phyloP scores from a whole-genome alignment of 192 early-diverging fungal genomes.

The Allomyces javanicus region DNA sequence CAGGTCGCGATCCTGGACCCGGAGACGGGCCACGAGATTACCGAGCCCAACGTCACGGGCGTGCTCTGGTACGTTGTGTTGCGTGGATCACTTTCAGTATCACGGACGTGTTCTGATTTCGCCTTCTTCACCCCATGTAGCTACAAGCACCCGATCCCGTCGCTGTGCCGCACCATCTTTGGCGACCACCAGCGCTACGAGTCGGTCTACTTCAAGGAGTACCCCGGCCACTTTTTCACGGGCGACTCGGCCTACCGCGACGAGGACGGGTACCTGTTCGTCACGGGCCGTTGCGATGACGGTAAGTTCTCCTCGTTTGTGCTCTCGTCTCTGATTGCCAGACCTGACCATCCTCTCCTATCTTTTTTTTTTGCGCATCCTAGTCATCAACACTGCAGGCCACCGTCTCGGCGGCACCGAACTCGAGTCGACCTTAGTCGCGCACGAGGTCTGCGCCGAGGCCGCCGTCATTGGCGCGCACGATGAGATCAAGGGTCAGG shows the following conservation, averaged over 20 bases:
- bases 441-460: constrained; percentile 41
- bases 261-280: constrained; percentile 31
- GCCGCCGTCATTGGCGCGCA: constrained; percentile 46
- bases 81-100: no score
- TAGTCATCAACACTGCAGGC: constrained; percentile 67
- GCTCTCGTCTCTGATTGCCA: constrained; percentile 7
- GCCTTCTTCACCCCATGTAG: constrained; percentile 60
- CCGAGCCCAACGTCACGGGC: constrained; percentile 20
- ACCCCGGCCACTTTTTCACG: constrained; percentile 62
- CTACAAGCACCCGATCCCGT: constrained; percentile 14
- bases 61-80: constrained; percentile 53
- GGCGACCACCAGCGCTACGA: constrained; percentile 39
- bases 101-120: constrained; percentile 14
- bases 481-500: constrained; percentile 44
- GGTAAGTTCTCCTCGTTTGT: constrained; percentile 41
- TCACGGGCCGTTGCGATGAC: constrained; percentile 22
- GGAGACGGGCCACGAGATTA: constrained; percentile 25
- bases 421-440: constrained; percentile 52
- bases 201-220: constrained; percentile 49
- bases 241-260: constrained; percentile 68
- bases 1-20: constrained; percentile 49
- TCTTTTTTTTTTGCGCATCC: no score
- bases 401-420: constrained; percentile 65
- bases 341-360: constrained; percentile 29
- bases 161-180: constrained; percentile 43